These are phyloP conservation scores for Termitomyces sp. DNA, from an alignment of 768 basidiomycete genomes.

Conservation along the genomic window DNA sequence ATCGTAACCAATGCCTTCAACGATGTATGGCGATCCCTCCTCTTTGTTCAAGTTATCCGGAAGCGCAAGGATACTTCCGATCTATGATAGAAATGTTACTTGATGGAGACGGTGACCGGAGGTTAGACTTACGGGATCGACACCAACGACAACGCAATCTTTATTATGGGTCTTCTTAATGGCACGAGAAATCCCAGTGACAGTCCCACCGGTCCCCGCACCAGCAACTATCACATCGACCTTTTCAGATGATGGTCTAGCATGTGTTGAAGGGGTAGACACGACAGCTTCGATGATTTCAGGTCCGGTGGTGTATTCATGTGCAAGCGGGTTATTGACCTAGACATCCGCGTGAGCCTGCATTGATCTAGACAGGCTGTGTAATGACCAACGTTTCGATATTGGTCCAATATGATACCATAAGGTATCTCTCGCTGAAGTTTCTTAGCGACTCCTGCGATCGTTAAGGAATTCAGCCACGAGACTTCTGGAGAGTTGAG, in stretches of 20 bases:
- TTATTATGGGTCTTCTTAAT: conserved; percentile 78
- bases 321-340: conserved; percentile 86
- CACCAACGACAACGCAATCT: conserved; percentile 71
- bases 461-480: conserved; percentile 88
- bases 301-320: conserved; percentile 85
- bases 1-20: conserved; percentile 98
- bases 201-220: conserved; percentile 93
- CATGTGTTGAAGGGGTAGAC: conserved; percentile 57
- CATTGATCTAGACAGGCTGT: not conserved
- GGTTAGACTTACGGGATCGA: conserved; percentile 72
- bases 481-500: conserved; percentile 37
- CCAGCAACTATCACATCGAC: conserved; percentile 82
- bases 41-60: conserved; percentile 63
- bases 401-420: conserved; percentile 93
- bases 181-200: conserved; percentile 82
- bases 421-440: conserved; percentile 76
- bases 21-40: conserved; percentile 56
- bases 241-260: conserved; percentile 62
- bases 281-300: conserved; percentile 84
- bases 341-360: conserved; percentile 23
- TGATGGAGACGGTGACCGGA: not conserved
- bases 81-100: conserved; percentile 36
- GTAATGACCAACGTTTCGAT: conserved; percentile 57
- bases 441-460: conserved; percentile 78
- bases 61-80: conserved; percentile 83